Evolutionary conservation across 2,329 filamentous ascomycete genomes (phyloP).

Genomic region (Stachybotrys chartarum): DNA sequence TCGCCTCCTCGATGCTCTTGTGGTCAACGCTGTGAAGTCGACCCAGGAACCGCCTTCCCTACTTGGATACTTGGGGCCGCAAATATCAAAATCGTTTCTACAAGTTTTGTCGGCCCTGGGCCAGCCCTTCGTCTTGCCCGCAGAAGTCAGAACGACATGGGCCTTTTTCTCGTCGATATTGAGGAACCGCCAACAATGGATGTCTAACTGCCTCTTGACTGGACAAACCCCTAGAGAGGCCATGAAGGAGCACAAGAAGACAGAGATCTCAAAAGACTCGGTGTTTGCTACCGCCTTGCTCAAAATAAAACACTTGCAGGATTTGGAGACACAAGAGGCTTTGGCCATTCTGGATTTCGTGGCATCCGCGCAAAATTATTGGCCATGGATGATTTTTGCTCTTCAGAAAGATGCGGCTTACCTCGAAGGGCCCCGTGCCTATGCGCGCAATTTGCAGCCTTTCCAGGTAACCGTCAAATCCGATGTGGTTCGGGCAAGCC

Average conservation of each 20-base stretch:
- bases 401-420: slow-evolving; percentile 69
- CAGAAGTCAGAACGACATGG: slow-evolving; percentile 69
- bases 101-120: slow-evolving; percentile 71
- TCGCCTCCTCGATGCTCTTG: slow-evolving; percentile 63
- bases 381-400: slow-evolving; percentile 87
- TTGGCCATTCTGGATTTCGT: slow-evolving; percentile 81
- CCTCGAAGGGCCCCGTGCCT: slow-evolving; percentile 63
- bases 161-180: slow-evolving; percentile 79
- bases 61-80: slow-evolving; percentile 79
- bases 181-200: slow-evolving; percentile 88
- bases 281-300: slow-evolving; percentile 70
- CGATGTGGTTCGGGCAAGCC: slow-evolving; percentile 49
- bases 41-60: slow-evolving; percentile 81
- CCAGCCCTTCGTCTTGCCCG: slow-evolving; percentile 60
- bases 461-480: slow-evolving; percentile 45
- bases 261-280: slow-evolving; percentile 47
- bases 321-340: slow-evolving; percentile 57
- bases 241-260: slow-evolving; percentile 47
- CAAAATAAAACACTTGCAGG: slow-evolving; percentile 57
- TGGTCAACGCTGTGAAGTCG: slow-evolving; percentile 60
- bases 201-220: slow-evolving; percentile 87
- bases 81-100: slow-evolving; percentile 78
- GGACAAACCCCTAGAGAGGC: slow-evolving; percentile 77
- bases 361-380: slow-evolving; percentile 82
- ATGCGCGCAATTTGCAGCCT: slow-evolving; percentile 53